phyloP scores from a whole-genome alignment of 2,329 filamentous ascomycete species.

The Penicillium sp. region DNA sequence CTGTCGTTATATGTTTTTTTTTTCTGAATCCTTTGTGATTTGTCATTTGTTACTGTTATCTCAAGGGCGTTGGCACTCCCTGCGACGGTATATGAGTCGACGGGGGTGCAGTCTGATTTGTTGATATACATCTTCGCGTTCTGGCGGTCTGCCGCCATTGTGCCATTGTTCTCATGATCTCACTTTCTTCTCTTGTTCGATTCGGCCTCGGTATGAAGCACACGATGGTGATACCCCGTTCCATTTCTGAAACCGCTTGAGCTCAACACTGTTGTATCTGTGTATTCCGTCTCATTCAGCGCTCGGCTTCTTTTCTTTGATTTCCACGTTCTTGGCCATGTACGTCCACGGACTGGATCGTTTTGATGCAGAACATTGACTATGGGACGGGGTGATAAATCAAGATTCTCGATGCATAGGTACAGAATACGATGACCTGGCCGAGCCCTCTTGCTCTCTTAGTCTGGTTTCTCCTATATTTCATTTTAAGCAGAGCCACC shows the following conservation, averaged over 20 bases:
- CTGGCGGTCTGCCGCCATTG: not conserved
- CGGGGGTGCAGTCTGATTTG: conserved; percentile 13
- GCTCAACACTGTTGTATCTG: conserved; percentile 5
- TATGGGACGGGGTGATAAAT: conserved; percentile 9
- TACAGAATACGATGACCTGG: conserved; percentile 15
- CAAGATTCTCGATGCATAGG: conserved; percentile 10
- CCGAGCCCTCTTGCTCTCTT: too few species aligned
- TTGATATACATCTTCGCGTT: conserved; percentile 11
- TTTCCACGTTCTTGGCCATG: conserved; percentile 10
- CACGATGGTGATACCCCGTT: conserved; percentile 23
- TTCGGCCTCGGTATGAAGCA: conserved; percentile 19
- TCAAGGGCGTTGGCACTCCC: conserved; percentile 25
- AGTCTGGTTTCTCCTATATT: too few species aligned
- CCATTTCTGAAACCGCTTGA: conserved; percentile 8
- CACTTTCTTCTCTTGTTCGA: conserved; percentile 7
- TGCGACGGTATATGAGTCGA: conserved; percentile 26
- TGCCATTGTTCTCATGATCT: not conserved
- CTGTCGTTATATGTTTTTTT: conserved; percentile 29
- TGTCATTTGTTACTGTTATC: not conserved
- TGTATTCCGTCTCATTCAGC: conserved; percentile 17
- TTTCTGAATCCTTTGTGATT: conserved; percentile 7
- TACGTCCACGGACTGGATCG: conserved; percentile 10
- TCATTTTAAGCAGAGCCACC: too few species aligned
- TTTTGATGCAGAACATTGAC: conserved; percentile 13
- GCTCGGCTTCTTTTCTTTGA: conserved; percentile 16